Evolutionary conservation across 2,329 filamentous ascomycete species (phyloP).

Genomic region (Furcasterigmium furcatum): DNA sequence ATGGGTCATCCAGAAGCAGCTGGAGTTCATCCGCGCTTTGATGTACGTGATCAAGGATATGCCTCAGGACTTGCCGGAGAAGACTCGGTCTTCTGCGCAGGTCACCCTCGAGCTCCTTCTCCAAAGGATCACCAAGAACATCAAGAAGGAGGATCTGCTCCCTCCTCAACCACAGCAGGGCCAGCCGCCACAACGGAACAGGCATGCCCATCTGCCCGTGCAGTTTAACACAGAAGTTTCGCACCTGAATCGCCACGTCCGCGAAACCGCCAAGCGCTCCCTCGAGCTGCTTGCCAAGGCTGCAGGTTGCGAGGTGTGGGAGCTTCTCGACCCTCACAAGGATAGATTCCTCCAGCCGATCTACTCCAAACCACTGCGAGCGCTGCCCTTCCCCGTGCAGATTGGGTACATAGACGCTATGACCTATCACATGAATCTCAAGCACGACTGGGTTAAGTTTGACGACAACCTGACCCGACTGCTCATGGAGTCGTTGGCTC

Average conservation of each 20-base stretch:
- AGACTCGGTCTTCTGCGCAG: constrained; percentile 79
- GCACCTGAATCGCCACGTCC: constrained; percentile 94
- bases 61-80: constrained; percentile 88
- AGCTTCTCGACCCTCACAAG: constrained; percentile 85
- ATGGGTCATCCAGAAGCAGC: constrained; percentile 80
- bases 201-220: constrained; percentile 74
- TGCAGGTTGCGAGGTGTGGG: constrained; percentile 75
- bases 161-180: constrained; percentile 31
- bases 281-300: constrained; percentile 79
- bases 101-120: constrained; percentile 79
- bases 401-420: constrained; percentile 99
- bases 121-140: constrained; percentile 71
- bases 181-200: constrained; percentile 46
- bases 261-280: constrained; percentile 78
- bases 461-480: constrained; percentile 88
- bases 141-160: constrained; percentile 73
- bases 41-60: constrained; percentile 99
- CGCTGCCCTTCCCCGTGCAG: constrained; percentile 89
- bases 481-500: constrained; percentile 86
- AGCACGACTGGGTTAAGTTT: constrained; percentile 84
- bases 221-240: constrained; percentile 85
- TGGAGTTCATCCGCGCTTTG: constrained; percentile 85
- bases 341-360: constrained; percentile 87
- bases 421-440: constrained; percentile 88
- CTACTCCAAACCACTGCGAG: constrained; percentile 90